Percentiles rank a stretch among this genome's conserved stretches.
Conservation (phyloP, 495 filamentous ascomycete genomes). For the Aspergillus sclerotiicarbonarius region DNA sequence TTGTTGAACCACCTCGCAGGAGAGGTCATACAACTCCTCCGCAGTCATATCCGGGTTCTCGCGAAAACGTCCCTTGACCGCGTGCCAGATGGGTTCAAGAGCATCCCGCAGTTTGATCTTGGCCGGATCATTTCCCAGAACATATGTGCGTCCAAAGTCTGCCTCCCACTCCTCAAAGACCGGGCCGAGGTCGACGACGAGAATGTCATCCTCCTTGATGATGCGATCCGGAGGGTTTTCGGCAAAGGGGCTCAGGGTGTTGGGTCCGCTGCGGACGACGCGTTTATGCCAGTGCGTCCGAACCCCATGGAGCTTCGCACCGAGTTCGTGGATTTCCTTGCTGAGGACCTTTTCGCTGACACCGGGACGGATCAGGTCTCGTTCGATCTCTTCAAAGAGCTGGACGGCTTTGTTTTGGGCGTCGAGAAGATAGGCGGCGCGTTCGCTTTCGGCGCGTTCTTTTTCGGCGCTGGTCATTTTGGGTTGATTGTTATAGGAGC, state of each 20-base stretch:
- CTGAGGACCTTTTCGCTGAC: conserved; percentile 47
- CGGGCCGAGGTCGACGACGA: conserved; percentile 49
- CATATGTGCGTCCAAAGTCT: conserved; percentile 49
- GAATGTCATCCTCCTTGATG: conserved; percentile 46
- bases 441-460: conserved; percentile 28
- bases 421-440: conserved; percentile 38
- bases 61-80: conserved; percentile 35
- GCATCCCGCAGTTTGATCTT: conserved; percentile 44
- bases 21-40: conserved; percentile 39
- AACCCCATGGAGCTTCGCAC: conserved; percentile 40
- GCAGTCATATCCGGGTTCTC: conserved; percentile 41
- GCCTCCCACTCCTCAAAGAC: conserved; percentile 54
- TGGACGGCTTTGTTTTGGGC: conserved; percentile 42
- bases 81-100: conserved; percentile 43
- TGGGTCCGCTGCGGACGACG: conserved; percentile 48
- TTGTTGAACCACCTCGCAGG: conserved; percentile 25
- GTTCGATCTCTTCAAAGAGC: conserved; percentile 50
- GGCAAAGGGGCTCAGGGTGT: conserved; percentile 43
- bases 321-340: conserved; percentile 47
- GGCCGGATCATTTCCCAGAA: conserved; percentile 44
- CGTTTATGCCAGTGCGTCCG: conserved; percentile 53
- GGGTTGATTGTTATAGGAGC: conserved; percentile 1
- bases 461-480: conserved; percentile 3
- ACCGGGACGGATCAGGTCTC: conserved; percentile 42
- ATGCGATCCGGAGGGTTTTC: conserved; percentile 50